These are phyloP conservation scores for Tylopilus sp. DNA, from an alignment of 1,284 basidiomycete genomes.

Conservation along the genomic window DNA sequence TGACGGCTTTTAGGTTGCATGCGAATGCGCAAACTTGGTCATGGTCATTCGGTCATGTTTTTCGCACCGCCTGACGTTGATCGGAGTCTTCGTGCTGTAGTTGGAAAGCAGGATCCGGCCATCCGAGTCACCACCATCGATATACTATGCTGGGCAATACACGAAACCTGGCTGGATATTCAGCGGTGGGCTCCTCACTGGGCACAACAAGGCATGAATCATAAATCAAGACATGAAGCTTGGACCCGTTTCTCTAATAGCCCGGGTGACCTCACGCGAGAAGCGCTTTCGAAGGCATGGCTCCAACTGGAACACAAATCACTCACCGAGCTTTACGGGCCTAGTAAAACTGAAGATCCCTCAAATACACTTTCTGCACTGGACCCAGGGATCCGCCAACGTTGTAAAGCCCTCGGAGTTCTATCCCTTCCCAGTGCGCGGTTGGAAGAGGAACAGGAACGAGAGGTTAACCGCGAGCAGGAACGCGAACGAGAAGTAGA, in stretches of 20 bases:
- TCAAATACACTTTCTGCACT: neutral
- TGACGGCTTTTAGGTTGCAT: conserved; percentile 46
- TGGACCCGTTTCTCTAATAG: too few species aligned
- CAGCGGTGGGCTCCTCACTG: conserved; percentile 52
- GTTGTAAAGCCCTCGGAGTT: conserved; percentile 41
- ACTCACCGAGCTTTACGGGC: too few species aligned
- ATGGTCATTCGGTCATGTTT: conserved; percentile 60
- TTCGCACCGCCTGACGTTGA: conserved; percentile 58
- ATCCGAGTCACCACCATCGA: conserved; percentile 38
- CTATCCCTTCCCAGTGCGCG: conserved; percentile 21
- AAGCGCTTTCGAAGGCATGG: too few species aligned
- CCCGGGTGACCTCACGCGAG: too few species aligned
- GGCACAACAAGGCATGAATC: conserved; percentile 58
- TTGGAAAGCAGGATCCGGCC: conserved; percentile 6
- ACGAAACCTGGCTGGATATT: conserved; percentile 51
- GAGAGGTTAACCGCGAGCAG: conserved; percentile 53
- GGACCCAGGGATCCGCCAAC: conserved; percentile 31
- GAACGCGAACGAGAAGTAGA: conserved; percentile 44
- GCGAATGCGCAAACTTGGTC: conserved; percentile 60
- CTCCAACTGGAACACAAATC: too few species aligned
- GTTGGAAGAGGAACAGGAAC: conserved; percentile 58
- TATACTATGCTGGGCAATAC: conserved; percentile 55
- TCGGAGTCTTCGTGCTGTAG: conserved; percentile 45
- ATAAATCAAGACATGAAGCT: too few species aligned
- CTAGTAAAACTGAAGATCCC: too few species aligned